Evolutionary conservation across 495 filamentous ascomycete genomes (phyloP), one percentile per base, ranked within the genome.

Genomic region (Melanomma pulvis-pyrius): DNA sequence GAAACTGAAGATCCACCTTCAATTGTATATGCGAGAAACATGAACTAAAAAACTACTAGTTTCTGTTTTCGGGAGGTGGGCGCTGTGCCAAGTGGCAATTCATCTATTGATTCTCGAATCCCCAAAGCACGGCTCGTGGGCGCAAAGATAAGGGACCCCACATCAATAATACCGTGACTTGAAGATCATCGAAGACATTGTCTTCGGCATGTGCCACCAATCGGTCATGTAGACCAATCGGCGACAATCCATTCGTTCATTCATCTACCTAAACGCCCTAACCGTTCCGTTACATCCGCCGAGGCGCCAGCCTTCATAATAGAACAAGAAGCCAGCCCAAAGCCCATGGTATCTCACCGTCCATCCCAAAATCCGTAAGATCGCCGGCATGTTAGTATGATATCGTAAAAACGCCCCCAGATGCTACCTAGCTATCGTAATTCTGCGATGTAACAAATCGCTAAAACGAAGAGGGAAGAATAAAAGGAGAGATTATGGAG

Each of bases 291-390:
- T 3, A 17, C 39, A 17, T n/a, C 39, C 39, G 17, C 39, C 39
- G 39, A 44, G 39, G 39, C 13, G 39, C 17, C 52, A 6, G 48
- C 21, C n/a, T 25, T 50, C 48, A 4, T 24, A 26, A 24, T 24
- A 50, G 48, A 24, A 26, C 7, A 50, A 25, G 48, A 24, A 50
- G n/a, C 12, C 48, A 6, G n/a, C 8, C 48, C 48, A 34, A 56
- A 56, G 52, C 52, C 28, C 52, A 11, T 22, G 52, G 52, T 56
- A 56, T 34, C 52, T 44, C 9, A 44, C 17, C 39, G 39, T 44
- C 4, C 39, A 44, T 44, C n/a, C 39, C 39, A 44, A 44, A 56
- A 39, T 25, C 26, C 26, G n/a, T 56, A 56, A 39, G 26, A 56
- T 34, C 52, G 52, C 52, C 52, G 21, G 6, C 11, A 50, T 50